Percentiles rank a stretch among this genome's conserved stretches.
These are phyloP conservation scores for Leccinum boreale DNA, from an alignment of 768 basidiomycete species.

Conservation along the genomic window DNA sequence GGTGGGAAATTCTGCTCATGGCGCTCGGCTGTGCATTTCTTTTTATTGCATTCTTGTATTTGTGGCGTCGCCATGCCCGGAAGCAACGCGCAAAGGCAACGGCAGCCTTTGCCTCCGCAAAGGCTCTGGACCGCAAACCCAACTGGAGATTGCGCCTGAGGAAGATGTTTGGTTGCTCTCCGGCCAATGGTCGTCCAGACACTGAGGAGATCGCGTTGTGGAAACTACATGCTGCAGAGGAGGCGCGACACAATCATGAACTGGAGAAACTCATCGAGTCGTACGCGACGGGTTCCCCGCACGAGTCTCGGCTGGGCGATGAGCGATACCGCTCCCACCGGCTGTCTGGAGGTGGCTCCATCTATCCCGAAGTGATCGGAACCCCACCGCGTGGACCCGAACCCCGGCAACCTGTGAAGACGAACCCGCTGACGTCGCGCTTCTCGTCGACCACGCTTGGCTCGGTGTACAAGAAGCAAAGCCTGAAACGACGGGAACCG, in stretches of 20 bases:
- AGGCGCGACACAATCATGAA: conserved; percentile 44
- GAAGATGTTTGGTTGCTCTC: conserved; percentile 51
- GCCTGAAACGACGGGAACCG: conserved; percentile 24
- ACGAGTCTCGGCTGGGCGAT: conserved; percentile 24
- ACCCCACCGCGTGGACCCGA: conserved; percentile 57
- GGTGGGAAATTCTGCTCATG: conserved; percentile 90
- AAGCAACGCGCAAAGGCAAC: conserved; percentile 68
- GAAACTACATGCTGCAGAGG: conserved; percentile 49
- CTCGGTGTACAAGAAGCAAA: conserved; percentile 33
- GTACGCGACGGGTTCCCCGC: conserved; percentile 43
- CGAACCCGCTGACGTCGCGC: conserved; percentile 41
- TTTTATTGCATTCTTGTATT: conserved; percentile 61
- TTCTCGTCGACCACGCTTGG: conserved; percentile 47
- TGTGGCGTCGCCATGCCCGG: conserved; percentile 68
- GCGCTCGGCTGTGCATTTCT: conserved; percentile 77
- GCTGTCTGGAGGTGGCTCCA: conserved; percentile 44
- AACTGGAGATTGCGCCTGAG: conserved; percentile 58
- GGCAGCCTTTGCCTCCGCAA: conserved; percentile 57
- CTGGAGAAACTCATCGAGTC: conserved; percentile 50
- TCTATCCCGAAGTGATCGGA: conserved; percentile 73
- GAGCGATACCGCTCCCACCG: conserved; percentile 28
- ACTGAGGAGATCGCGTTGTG: conserved; percentile 49
- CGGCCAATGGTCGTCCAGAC: conserved; percentile 26
- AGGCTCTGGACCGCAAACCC: conserved; percentile 45
- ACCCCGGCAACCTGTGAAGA: conserved; percentile 69